A percentile compares a stretch with the other conserved stretches of the same genome.
phyloP scores from a whole-genome alignment of 495 filamentous ascomycete genomes.

The Extremus antarcticus region DNA sequence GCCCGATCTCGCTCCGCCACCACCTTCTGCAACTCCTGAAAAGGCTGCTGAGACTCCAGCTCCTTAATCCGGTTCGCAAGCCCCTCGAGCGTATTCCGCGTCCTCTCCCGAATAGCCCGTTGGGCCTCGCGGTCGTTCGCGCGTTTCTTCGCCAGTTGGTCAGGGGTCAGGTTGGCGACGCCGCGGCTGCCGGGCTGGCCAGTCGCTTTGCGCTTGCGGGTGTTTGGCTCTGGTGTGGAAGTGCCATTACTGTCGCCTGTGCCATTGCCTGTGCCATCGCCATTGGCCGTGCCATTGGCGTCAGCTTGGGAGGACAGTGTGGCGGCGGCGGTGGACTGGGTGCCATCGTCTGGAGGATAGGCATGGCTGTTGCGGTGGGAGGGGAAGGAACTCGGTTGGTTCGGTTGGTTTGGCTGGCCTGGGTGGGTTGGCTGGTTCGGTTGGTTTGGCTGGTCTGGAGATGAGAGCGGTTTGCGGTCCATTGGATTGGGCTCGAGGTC shows the following conservation, averaged over 20 bases:
- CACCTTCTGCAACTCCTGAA: slow-evolving; percentile 63
- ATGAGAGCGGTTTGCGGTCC: too few species aligned
- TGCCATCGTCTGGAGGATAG: background rate
- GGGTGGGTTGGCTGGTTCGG: too few species aligned
- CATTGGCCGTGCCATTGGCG: background rate
- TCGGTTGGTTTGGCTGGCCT: too few species aligned
- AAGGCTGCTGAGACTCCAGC: slow-evolving; percentile 52
- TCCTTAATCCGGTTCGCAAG: slow-evolving; percentile 29
- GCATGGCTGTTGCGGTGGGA: background rate
- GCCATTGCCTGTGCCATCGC: too few species aligned
- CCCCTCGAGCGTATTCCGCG: slow-evolving; percentile 29
- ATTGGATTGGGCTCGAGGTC: too few species aligned
- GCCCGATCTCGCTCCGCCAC: slow-evolving; percentile 17
- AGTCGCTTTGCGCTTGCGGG: slow-evolving; percentile 17
- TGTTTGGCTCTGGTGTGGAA: too few species aligned
- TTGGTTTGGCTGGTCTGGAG: too few species aligned
- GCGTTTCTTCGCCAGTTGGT: slow-evolving; percentile 35
- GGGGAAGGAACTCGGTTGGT: slow-evolving; percentile 1
- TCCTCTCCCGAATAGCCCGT: slow-evolving; percentile 33
- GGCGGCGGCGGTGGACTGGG: slow-evolving; percentile 11
- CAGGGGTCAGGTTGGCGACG: slow-evolving; percentile 33
- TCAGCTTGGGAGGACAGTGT: slow-evolving; percentile 4
- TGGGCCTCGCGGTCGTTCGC: slow-evolving; percentile 36
- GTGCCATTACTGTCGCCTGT: too few species aligned
- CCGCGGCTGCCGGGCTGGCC: slow-evolving; percentile 21